phyloP scores from a whole-genome alignment of 106 monocot genomes.

The Dendrobium chrysotoxum region DNA sequence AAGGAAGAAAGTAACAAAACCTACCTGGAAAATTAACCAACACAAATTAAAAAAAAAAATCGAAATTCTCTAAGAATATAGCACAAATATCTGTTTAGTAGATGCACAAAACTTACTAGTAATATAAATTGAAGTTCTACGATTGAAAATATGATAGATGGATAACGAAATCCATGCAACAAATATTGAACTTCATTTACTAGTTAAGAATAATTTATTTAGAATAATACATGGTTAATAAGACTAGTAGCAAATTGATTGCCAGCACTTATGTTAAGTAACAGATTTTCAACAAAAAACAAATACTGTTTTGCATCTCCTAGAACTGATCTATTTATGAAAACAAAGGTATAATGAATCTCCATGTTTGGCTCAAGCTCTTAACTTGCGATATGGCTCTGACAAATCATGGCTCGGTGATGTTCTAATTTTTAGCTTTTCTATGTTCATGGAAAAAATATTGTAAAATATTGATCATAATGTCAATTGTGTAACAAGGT shows the following conservation, averaged over 20 bases:
- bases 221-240: neutral
- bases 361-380: neutral
- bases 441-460: neutral
- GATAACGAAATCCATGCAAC: neutral
- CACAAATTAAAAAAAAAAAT: neutral
- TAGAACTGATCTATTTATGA: neutral
- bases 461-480: neutral
- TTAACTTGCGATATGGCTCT: neutral
- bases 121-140: neutral
- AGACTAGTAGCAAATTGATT: neutral
- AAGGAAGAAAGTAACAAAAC: constrained; percentile 91
- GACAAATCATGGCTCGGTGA: neutral
- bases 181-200: neutral
- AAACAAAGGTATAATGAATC: neutral
- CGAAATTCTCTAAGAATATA: neutral
- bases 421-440: neutral
- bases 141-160: neutral
- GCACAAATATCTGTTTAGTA: neutral
- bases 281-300: neutral
- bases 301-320: neutral
- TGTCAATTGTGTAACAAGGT: neutral
- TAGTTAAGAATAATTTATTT: neutral
- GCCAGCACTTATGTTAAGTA: neutral
- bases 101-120: neutral
- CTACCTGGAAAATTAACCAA: constrained; percentile 57